These are phyloP conservation scores for Neolentinus lepideus DNA, from an alignment of 1,284 basidiomycete species.

Conservation along the genomic window DNA sequence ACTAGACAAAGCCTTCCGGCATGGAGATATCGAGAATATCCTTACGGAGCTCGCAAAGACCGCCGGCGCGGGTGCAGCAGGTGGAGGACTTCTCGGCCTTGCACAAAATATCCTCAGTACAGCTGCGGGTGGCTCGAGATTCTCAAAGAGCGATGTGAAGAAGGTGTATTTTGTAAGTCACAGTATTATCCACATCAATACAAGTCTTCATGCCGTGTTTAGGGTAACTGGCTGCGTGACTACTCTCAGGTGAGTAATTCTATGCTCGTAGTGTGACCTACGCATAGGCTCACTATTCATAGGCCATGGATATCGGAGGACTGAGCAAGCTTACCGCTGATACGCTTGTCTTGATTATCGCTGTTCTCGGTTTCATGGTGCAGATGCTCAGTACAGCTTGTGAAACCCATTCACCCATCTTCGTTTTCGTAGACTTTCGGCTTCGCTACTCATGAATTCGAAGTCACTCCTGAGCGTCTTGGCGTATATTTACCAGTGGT, in stretches of 20 bases:
- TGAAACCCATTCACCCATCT: background rate
- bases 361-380: constrained; percentile 68
- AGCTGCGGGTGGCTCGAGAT: constrained; percentile 47
- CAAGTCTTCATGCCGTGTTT: constrained; percentile 1
- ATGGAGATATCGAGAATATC: constrained; percentile 68
- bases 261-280: background rate
- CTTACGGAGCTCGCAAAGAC: constrained; percentile 51
- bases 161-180: constrained; percentile 55
- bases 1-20: constrained; percentile 64
- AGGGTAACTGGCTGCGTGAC: constrained; percentile 64
- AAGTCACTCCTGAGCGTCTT: constrained; percentile 78
- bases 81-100: constrained; percentile 40
- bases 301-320: constrained; percentile 79
- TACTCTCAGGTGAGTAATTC: constrained; percentile 43
- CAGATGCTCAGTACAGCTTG: constrained; percentile 13
- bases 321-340: constrained; percentile 54
- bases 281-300: constrained; percentile 15
- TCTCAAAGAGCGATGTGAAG: constrained; percentile 52
- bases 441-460: constrained; percentile 69
- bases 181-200: background rate
- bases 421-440: constrained; percentile 47
- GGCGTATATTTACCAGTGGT: constrained; percentile 75
- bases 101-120: constrained; percentile 38
- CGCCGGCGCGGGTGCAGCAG: constrained; percentile 39
- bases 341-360: constrained; percentile 67